Evolutionary conservation across 306 rosid species (phyloP).

Genomic region (Argentina anserina): DNA sequence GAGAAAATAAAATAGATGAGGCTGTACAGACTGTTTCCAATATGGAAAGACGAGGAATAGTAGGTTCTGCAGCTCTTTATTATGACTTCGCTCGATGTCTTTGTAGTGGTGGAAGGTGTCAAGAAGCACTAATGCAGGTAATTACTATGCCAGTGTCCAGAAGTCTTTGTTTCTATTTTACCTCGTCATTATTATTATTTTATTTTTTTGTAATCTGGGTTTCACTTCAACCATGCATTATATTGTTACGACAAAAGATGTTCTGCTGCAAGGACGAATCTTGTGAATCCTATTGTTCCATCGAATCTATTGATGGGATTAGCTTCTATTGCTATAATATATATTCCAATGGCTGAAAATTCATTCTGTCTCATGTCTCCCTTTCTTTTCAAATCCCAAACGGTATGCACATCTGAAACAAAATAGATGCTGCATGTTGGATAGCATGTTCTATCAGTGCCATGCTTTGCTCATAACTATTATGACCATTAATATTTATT

Average conservation of each 20-base stretch:
- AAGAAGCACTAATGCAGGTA: slow-evolving; percentile 86
- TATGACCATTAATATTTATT: background rate
- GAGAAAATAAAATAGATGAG: slow-evolving; percentile 84
- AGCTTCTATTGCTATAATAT: background rate
- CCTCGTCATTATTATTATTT: background rate
- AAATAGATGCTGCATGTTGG: background rate
- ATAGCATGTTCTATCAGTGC: background rate
- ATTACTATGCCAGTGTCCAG: background rate
- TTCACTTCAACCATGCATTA: slow-evolving; percentile 10
- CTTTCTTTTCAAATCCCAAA: background rate
- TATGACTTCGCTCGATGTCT: slow-evolving; percentile 95
- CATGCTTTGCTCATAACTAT: background rate
- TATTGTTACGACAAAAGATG: background rate
- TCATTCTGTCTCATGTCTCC: background rate
- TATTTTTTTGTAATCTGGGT: background rate
- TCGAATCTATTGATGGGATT: background rate
- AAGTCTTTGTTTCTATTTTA: background rate
- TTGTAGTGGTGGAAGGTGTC: slow-evolving; percentile 84
- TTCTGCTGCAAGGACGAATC: background rate
- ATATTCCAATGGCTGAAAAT: background rate
- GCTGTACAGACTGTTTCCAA: slow-evolving; percentile 57
- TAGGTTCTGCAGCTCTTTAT: slow-evolving; percentile 93
- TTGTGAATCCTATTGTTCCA: background rate
- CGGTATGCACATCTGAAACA: background rate
- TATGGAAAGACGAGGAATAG: slow-evolving; percentile 91